Base-by-base conservation (phyloP, 2,329 filamentous ascomycete species). In the Aspergillus sp. region DNA sequence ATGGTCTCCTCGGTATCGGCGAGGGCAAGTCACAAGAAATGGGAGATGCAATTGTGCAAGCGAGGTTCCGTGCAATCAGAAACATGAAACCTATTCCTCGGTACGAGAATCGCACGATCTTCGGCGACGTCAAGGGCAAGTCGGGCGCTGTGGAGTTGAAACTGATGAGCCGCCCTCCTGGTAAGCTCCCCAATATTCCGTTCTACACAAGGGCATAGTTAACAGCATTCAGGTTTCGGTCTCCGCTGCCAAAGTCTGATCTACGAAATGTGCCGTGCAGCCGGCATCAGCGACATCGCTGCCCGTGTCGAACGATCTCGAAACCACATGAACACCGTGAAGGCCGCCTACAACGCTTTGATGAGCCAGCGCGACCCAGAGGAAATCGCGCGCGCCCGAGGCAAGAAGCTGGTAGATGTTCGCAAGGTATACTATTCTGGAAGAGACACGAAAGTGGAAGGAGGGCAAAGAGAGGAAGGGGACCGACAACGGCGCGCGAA, bases 291-390 rank as follows among this genome's bases (percentile, higher is more conserved):
- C 63, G 95, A 99, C 74, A 84, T 99, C 35, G 85, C 92, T 15
- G 93, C 91, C 49, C 84, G 85, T 65, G 93, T 96, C 62, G 87
- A 88, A 39, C 89, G 93, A 46, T 91, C 91, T 62, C 86, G 93
- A 69, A 98, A 96, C 82, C 91, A 92, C 66, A 96, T 98, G 92
- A 99, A 99, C 81, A 91, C 93, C 17, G 90, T 96, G 78, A 97
- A 97, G 80, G 95, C 95, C 14, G 85, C 91, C 41, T 90, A 90
- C 76, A 76, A 93, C 74, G 93, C 93, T 5, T 81, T 99, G 62
- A 84, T 86, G 74, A 89, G 82, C 79, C 95, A 99, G 80, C 86
- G 86, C 60, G 82, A 96, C 70, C 95, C 95, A 31, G 91, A 98
- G 73, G 87, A 93, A 71, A 88, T 99, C 71, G 95, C 95, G 56